A percentile compares a stretch with the other conserved stretches of the same genome.
Conservation (phyloP, 1,139 yeast species). For the Protomyces gravidus region DNA sequence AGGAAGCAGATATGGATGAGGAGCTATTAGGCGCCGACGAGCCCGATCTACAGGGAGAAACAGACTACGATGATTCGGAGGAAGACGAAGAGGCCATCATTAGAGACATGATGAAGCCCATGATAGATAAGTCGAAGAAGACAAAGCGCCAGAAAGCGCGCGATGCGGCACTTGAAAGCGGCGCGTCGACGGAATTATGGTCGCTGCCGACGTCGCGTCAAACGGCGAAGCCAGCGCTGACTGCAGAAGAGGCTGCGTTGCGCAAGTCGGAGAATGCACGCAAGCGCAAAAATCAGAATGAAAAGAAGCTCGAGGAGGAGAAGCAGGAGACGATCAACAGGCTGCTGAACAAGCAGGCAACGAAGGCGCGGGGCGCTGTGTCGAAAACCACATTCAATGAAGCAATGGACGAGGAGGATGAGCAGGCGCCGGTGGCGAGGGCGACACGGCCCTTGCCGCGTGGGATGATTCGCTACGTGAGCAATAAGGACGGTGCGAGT, state of each 20-base stretch:
- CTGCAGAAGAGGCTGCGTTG: slow-evolving; percentile 79
- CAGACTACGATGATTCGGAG: slow-evolving; percentile 36
- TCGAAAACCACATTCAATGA: slow-evolving; percentile 9
- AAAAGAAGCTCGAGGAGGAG: slow-evolving; percentile 82
- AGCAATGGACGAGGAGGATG: slow-evolving; percentile 13
- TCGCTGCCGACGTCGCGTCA: slow-evolving; percentile 40
- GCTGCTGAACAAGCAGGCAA: slow-evolving; percentile 32
- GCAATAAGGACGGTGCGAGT: slow-evolving; percentile 19
- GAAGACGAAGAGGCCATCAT: slow-evolving; percentile 37
- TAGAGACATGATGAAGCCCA: slow-evolving; percentile 31
- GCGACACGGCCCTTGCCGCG: slow-evolving; percentile 21
- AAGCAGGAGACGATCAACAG: slow-evolving; percentile 44
- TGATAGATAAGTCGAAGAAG: slow-evolving; percentile 31
- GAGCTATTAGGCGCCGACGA: slow-evolving; percentile 33
- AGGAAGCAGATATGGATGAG: slow-evolving; percentile 35
- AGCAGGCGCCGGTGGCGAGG: not conserved
- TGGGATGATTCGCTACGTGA: slow-evolving; percentile 25
- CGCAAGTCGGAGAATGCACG: slow-evolving; percentile 85
- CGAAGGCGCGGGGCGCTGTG: slow-evolving; percentile 15
- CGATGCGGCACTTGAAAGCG: slow-evolving; percentile 32
- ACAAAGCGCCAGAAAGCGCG: slow-evolving; percentile 19
- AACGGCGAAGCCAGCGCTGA: slow-evolving; percentile 51
- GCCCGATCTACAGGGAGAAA: slow-evolving; percentile 30
- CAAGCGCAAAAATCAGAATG: slow-evolving; percentile 78
- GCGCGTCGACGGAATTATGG: slow-evolving; percentile 35